Base-by-base conservation (phyloP, 2,329 filamentous ascomycete genomes). In the Penicillium hordei region DNA sequence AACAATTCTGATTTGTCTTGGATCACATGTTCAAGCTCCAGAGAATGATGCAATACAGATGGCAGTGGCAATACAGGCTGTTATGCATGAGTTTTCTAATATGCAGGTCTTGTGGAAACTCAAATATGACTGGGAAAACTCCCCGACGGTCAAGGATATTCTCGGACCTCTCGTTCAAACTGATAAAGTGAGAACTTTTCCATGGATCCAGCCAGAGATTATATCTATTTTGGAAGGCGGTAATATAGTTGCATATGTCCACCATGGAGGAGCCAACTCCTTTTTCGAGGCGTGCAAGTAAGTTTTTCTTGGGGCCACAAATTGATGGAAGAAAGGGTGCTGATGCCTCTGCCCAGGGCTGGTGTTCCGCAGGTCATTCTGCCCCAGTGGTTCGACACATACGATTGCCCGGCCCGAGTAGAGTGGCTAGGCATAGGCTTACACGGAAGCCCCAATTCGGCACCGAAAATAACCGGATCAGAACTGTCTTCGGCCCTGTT, bases 1-100 rank as follows among this genome's bases (percentile, higher is more conserved):
- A 2, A 82, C 79, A 0, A 66, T 84, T 0, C 73, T 81, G n/a
- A 72, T 83, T 34, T 82, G 80, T 58, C 66, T 83, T 1, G 82
- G 82, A 0, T 79, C 79, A 0, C 70, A 67, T 48, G 61, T 76
- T 3, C 66, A 71, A 46, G 64, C 62, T 0, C 64, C 73, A 4
- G 64, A 69, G 0, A 65, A 72, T 3, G 64, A 70, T 0, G 71
- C 64, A 3, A 34, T 67, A n/a, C 23, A 65, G 7, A 67, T 77
- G 46, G 77, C 76, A 0, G 48, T 68, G 8, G 75, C 79, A 33
- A 72, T 83, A 33, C 75, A 76, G 0, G 46, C 42, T 0, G 76
- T 75, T 0, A 38, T 83, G 3, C 68, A 68, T 9, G 60, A 65
- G 0, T 68, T 79, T 2, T 65, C 83, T 0, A 66, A 75, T 8